Evolutionary conservation across 2,329 filamentous ascomycete genomes (phyloP).

Genomic region (Zymoseptoria pseudotritici): DNA sequence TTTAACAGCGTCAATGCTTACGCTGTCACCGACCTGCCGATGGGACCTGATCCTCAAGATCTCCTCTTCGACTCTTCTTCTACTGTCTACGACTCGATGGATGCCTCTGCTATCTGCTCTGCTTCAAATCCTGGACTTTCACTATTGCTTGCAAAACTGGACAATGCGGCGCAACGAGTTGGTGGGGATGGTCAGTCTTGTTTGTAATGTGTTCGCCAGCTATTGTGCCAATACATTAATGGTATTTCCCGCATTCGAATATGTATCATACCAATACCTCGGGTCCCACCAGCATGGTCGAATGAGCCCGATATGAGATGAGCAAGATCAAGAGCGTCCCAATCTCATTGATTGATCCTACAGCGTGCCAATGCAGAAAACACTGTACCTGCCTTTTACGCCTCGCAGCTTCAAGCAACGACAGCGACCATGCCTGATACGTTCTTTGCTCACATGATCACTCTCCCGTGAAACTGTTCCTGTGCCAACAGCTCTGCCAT

Average conservation of each 20-base stretch:
- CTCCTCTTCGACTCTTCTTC: constrained; percentile 19
- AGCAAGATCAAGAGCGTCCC: no score
- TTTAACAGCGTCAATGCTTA: constrained; percentile 27
- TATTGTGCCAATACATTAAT: not conserved
- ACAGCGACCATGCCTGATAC: no score
- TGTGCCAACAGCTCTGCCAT: no score
- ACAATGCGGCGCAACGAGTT: constrained; percentile 17
- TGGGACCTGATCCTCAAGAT: constrained; percentile 19
- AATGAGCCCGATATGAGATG: no score
- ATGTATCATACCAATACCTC: not conserved
- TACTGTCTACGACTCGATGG: constrained; percentile 9
- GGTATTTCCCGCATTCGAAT: not conserved
- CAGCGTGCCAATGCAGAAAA: no score
- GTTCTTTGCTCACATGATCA: no score
- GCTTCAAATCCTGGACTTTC: constrained; percentile 14
- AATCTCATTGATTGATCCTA: no score
- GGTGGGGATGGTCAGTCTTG: not conserved
- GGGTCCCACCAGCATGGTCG: no score
- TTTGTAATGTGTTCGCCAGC: not conserved
- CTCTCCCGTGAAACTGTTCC: no score
- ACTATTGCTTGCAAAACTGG: constrained; percentile 26
- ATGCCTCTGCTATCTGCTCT: constrained; percentile 4
- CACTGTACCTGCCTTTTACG: no score
- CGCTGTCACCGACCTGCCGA: constrained; percentile 24
- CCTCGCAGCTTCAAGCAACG: no score